Conservation (phyloP, 768 basidiomycete genomes). For the Rhizopogon salebrosus region DNA sequence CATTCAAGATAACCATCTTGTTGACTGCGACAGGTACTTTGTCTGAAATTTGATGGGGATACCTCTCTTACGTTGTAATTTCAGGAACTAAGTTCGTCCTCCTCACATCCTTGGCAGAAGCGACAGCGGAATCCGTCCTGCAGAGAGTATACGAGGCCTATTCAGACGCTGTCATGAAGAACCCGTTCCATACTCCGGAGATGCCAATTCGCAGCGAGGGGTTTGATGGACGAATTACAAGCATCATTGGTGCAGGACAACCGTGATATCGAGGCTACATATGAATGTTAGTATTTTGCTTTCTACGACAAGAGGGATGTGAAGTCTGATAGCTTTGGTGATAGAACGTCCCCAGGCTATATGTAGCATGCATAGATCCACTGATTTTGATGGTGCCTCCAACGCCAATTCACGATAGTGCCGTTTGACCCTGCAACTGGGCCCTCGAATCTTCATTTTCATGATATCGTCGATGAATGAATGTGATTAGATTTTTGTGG, state of each 20-base stretch:
- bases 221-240: slow-evolving; percentile 70
- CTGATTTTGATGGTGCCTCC: neutral
- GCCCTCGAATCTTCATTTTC: no score
- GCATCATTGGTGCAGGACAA: slow-evolving; percentile 47
- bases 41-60: neutral
- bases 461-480: no score
- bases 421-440: no score
- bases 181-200: slow-evolving; percentile 98
- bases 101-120: slow-evolving; percentile 74
- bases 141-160: slow-evolving; percentile 91
- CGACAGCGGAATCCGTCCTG: slow-evolving; percentile 63
- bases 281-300: neutral
- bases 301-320: neutral
- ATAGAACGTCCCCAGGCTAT: slow-evolving; percentile 3
- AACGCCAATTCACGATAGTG: slow-evolving; percentile 9
- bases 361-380: neutral
- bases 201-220: slow-evolving; percentile 95
- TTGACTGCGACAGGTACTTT: slow-evolving; percentile 81
- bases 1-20: slow-evolving; percentile 90
- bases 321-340: neutral
- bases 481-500: no score
- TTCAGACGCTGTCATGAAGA: slow-evolving; percentile 96
- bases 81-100: slow-evolving; percentile 95
- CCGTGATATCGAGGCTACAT: slow-evolving; percentile 5
- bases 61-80: neutral